Base-by-base conservation (phyloP, 116 monocot genomes). In the Phalaenopsis hybrid region DNA sequence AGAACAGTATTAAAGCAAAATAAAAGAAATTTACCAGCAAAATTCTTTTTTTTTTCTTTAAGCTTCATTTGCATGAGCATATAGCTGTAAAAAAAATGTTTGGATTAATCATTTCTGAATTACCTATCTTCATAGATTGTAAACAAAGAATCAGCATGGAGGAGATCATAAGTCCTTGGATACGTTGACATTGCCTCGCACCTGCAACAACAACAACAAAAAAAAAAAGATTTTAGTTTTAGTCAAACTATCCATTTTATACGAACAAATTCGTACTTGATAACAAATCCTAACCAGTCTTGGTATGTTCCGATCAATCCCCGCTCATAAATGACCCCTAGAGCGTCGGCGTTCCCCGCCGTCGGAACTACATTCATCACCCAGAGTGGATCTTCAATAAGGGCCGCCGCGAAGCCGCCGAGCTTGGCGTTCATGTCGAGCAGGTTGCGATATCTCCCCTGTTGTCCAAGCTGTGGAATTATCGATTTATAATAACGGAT, bases 171-270 rank as follows among this genome's bases (percentile, higher is more conserved):
- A 0, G 92, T 92, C 59, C 92, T 89, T 3, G 92, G 92, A 63
- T 92, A 92, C 1, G 92, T 92, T 16, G 92, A 92, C 92, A 89
- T 86, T 33, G 89, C 92, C 77, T 92, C 92, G 48, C 92, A 92
- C 91, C 91, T 91, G 76, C 65, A 85, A 52, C 4, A 52, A 21
- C 25, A 21, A 41, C 11, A 37, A 37, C 0, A 41, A 41, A 0
- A 18, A 31, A 21, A 4, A 15, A 52, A 5, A 16, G 44, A 46
- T 6, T 8, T 9, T 75, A n/a, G 21, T 44, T 33, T 17, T 73
- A 0, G 4, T 45, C 16, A 48, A 45, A 8, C n/a, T 46, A 6
- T 44, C 20, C 20, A 0, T 45, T 75, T 75, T 44, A 45, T 75
- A 0, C 8, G 72, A 72, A 72, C 16, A 18, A 45, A 12, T 23